Percentiles rank a stretch among this genome's conserved stretches.
phyloP scores from a whole-genome alignment of 768 basidiomycete species.

The Cystobasidium onofrii region DNA sequence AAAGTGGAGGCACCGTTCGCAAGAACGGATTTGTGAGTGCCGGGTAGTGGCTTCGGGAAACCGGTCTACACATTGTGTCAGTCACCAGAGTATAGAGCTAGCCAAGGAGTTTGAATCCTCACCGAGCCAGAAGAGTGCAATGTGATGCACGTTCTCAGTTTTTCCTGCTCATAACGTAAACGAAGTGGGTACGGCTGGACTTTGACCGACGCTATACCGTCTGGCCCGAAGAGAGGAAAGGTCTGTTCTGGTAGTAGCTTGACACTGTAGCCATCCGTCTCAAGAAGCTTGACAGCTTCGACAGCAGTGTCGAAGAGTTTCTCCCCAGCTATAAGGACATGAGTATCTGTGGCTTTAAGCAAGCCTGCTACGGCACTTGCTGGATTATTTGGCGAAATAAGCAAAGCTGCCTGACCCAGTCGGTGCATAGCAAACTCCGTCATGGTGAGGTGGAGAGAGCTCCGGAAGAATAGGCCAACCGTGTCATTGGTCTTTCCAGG shows the following conservation, averaged over 20 bases:
- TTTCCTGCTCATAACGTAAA: background rate
- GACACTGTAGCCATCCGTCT: background rate
- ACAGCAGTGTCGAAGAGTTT: background rate
- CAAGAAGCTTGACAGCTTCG: background rate
- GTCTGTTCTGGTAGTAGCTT: background rate
- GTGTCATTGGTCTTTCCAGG: background rate
- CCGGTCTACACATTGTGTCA: background rate
- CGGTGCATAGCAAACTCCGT: slow-evolving; percentile 1
- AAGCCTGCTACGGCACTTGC: background rate
- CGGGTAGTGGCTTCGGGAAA: background rate
- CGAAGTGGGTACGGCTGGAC: background rate
- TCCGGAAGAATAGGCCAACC: background rate
- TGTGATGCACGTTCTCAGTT: background rate
- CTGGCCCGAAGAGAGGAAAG: background rate
- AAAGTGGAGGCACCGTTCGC: background rate
- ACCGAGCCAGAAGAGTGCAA: slow-evolving; percentile 1
- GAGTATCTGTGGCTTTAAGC: slow-evolving; percentile 4
- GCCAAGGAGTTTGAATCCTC: background rate
- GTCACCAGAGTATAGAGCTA: background rate
- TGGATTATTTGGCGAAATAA: slow-evolving; percentile 6
- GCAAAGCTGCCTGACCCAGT: background rate
- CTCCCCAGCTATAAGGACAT: background rate
- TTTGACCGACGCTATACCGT: background rate
- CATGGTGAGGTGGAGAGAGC: background rate
- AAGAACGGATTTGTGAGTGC: slow-evolving; percentile 1